A percentile compares a stretch with the other conserved stretches of the same genome.
Evolutionary conservation across 164 flowering plant genomes (phyloP).

Genomic region (Vitis vinifera): ASM3070453v1 NC_081817.1:768001-768500

Average conservation of each 20-base stretch:
- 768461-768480: conserved; percentile 11
- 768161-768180: conserved; percentile 78
- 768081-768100: conserved; percentile 74
- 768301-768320: conserved; percentile 65
- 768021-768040: conserved; percentile 67
- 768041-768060: conserved; percentile 59
- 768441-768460: not conserved
- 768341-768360: not conserved
- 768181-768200: conserved; percentile 75
- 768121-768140: conserved; percentile 92
- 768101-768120: conserved; percentile 69
- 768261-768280: conserved; percentile 77
- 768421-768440: not conserved
- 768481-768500: not conserved
- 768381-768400: conserved; percentile 12
- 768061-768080: conserved; percentile 59
- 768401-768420: not conserved
- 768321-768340: conserved; percentile 5
- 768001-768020: conserved; percentile 88
- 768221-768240: conserved; percentile 62
- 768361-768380: conserved; percentile 1
- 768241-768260: conserved; percentile 81
- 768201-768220: conserved; percentile 77
- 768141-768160: conserved; percentile 84
- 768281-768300: conserved; percentile 99